Evolutionary conservation across 2,329 filamentous ascomycete genomes (phyloP).

Genomic region (Alternaria burnsii): DNA sequence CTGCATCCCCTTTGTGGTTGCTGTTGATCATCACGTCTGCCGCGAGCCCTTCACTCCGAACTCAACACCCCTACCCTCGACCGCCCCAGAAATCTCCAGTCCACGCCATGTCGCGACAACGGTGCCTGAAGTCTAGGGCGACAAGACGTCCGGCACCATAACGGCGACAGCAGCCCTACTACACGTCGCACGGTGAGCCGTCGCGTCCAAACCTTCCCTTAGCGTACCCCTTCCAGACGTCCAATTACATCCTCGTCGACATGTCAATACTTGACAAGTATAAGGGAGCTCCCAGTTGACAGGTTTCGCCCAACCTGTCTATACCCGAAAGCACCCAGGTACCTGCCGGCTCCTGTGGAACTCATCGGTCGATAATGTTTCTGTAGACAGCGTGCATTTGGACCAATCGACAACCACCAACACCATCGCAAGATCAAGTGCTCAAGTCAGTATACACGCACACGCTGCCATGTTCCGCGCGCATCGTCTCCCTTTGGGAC

Average conservation of each 20-base stretch:
- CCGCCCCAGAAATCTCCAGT: neutral
- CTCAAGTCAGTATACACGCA: neutral
- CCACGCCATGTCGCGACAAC: neutral
- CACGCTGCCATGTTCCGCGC: neutral
- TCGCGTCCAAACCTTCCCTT: constrained; percentile 6
- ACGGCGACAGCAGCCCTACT: constrained; percentile 9
- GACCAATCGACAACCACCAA: neutral
- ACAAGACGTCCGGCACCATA: constrained; percentile 2
- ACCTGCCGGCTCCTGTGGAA: neutral
- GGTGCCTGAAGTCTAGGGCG: constrained; percentile 5
- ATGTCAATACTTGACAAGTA: neutral
- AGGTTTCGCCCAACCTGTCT: neutral
- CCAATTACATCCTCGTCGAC: constrained; percentile 3
- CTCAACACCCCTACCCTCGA: neutral
- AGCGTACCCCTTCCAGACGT: constrained; percentile 3
- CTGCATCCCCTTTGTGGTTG: neutral
- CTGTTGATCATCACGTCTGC: neutral
- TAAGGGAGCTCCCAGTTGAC: neutral
- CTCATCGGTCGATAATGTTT: neutral
- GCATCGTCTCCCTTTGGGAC: constrained; percentile 7
- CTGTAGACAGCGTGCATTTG: neutral
- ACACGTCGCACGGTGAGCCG: constrained; percentile 12
- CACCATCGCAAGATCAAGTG: too few species aligned
- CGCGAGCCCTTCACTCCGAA: neutral
- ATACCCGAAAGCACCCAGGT: neutral